A percentile compares a stretch with the other conserved stretches of the same genome.
Evolutionary conservation across 2,329 filamentous ascomycete species (phyloP).

Genomic region (Aspergillus tanneri): DNA sequence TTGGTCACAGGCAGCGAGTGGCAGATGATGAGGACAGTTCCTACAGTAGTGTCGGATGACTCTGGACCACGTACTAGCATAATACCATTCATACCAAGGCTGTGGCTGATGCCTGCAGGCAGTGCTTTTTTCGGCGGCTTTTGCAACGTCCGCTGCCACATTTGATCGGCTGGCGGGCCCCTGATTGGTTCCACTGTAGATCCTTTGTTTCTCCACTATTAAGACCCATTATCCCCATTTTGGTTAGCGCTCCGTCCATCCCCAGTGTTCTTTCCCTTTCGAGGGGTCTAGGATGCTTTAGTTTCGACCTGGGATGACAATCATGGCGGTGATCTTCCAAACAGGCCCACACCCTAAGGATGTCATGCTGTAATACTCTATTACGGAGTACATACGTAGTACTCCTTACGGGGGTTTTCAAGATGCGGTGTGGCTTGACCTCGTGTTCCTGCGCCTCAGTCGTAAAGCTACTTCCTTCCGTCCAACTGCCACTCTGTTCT

Average conservation of each 20-base stretch:
- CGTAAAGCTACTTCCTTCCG: background rate
- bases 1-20: constrained; percentile 18
- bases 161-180: background rate
- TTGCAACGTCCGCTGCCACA: too few relatives aligned
- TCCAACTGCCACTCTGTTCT: constrained; percentile 2
- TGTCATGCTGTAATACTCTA: background rate
- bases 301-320: background rate
- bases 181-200: constrained; percentile 2
- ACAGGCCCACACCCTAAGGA: background rate
- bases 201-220: background rate
- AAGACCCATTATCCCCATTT: background rate
- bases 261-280: constrained; percentile 4
- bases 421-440: constrained; percentile 18
- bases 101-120: constrained; percentile 9
- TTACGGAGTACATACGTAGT: background rate
- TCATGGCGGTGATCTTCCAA: background rate
- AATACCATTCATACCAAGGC: background rate
- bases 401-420: background rate
- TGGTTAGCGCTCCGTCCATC: background rate
- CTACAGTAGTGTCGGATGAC: constrained; percentile 3
- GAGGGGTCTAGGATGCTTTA: constrained; percentile 13
- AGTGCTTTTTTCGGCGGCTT: background rate
- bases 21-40: constrained; percentile 8
- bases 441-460: constrained; percentile 19
- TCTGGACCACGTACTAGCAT: background rate